Evolutionary conservation across 2,329 filamentous ascomycete species (phyloP).

Genomic region (Exophiala lecanii-corni): DNA sequence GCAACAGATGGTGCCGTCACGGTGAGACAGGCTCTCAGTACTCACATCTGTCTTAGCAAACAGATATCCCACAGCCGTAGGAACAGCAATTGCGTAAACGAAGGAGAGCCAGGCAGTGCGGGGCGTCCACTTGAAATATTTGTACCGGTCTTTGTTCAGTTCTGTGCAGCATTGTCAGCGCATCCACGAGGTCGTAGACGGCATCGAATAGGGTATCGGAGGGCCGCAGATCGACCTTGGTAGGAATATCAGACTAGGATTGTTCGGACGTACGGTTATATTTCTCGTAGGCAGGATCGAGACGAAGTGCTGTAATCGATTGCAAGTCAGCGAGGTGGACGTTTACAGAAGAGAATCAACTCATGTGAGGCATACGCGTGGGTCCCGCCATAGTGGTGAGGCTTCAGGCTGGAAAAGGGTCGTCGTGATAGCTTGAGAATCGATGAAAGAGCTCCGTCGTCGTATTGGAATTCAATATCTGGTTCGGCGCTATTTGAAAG

Average conservation of each 20-base stretch:
- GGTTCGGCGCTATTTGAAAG: too few relatives aligned
- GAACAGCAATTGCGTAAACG: constrained; percentile 70
- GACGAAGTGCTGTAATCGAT: constrained; percentile 38
- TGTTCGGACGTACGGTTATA: constrained; percentile 47
- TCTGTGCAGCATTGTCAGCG: constrained; percentile 40
- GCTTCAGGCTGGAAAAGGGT: too few relatives aligned
- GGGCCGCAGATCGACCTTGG: too few relatives aligned
- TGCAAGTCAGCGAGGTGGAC: too few relatives aligned
- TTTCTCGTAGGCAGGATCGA: constrained; percentile 45
- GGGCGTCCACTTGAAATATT: constrained; percentile 91
- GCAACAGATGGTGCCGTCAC: constrained; percentile 24
- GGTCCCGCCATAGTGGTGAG: constrained; percentile 51
- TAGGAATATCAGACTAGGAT: too few relatives aligned
- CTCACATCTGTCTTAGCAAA: constrained; percentile 84
- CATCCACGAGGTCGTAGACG: too few relatives aligned
- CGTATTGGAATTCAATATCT: too few relatives aligned
- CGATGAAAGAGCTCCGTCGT: too few relatives aligned
- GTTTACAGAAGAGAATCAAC: too few relatives aligned
- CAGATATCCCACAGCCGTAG: constrained; percentile 63
- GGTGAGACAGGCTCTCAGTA: constrained; percentile 26
- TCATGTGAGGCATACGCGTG: constrained; percentile 38
- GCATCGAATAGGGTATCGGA: too few relatives aligned
- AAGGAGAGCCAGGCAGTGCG: constrained; percentile 76
- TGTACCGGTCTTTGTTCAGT: constrained; percentile 75
- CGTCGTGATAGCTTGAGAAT: too few relatives aligned